phyloP scores from a whole-genome alignment of 2,329 filamentous ascomycete species.

The Leptographium lundbergii region DNA sequence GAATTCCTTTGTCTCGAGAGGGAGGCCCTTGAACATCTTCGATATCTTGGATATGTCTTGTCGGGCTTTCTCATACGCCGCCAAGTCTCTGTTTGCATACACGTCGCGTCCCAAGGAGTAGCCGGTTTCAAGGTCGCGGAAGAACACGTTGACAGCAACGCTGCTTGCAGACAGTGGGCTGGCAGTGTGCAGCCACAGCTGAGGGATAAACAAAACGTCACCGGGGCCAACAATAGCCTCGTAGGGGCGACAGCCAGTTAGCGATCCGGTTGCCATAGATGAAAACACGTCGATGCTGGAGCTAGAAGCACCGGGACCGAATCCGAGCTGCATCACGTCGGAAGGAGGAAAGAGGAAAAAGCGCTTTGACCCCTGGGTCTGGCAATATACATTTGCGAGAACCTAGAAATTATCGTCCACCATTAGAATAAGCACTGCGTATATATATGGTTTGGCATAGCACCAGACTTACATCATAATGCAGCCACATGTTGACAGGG shows the following conservation, averaged over 20 bases:
- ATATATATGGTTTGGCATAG: neutral
- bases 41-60: slow-evolving; percentile 56
- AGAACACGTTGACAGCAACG: slow-evolving; percentile 84
- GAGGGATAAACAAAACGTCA: slow-evolving; percentile 69
- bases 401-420: slow-evolving; percentile 34
- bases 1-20: slow-evolving; percentile 55
- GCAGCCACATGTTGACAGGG: slow-evolving; percentile 75
- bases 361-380: slow-evolving; percentile 60
- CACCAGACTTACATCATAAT: slow-evolving; percentile 56
- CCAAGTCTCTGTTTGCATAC: slow-evolving; percentile 77
- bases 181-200: slow-evolving; percentile 74
- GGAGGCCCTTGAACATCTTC: slow-evolving; percentile 50
- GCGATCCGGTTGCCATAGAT: slow-evolving; percentile 24
- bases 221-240: slow-evolving; percentile 55
- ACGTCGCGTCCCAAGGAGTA: slow-evolving; percentile 71
- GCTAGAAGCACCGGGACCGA: slow-evolving; percentile 67
- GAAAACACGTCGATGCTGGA: slow-evolving; percentile 64
- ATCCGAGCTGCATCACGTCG: slow-evolving; percentile 56
- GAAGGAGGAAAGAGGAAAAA: slow-evolving; percentile 67
- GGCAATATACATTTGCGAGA: slow-evolving; percentile 77
- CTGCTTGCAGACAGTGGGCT: slow-evolving; percentile 46
- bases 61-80: slow-evolving; percentile 71
- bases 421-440: neutral
- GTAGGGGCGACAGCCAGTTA: slow-evolving; percentile 45
- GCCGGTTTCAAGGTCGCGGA: slow-evolving; percentile 52